Percentiles rank a stretch among this genome's conserved stretches.
phyloP scores from a whole-genome alignment of 805 yeast genomes.

The Candida quercuum region DNA sequence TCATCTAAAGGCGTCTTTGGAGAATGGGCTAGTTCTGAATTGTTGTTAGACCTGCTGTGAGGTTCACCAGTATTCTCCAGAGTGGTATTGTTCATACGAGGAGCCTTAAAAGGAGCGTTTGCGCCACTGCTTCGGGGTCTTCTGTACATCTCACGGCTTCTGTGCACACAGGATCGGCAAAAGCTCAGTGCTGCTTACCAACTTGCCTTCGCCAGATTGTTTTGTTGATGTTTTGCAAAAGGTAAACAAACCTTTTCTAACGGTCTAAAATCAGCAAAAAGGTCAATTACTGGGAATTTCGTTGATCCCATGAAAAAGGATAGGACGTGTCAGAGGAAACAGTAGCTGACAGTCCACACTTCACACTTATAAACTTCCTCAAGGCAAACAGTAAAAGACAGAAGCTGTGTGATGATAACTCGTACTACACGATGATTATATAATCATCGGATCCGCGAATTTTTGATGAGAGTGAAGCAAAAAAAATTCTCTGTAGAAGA shows the following conservation, averaged over 20 bases:
- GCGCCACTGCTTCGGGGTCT: constrained; percentile 7
- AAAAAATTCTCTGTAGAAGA: too few relatives aligned
- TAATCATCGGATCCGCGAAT: too few relatives aligned
- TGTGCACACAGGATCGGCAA: too few relatives aligned
- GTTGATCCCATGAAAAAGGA: neutral
- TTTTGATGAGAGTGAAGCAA: too few relatives aligned
- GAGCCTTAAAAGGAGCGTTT: constrained; percentile 12
- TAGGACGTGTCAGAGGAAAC: neutral
- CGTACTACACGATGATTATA: too few relatives aligned
- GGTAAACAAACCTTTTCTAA: constrained; percentile 1
- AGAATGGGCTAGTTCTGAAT: too few relatives aligned
- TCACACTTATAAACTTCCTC: too few relatives aligned
- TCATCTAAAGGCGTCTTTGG: too few relatives aligned
- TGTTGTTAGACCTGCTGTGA: neutral
- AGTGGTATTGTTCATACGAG: constrained; percentile 10
- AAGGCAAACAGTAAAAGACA: too few relatives aligned
- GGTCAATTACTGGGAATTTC: too few relatives aligned
- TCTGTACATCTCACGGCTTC: constrained; percentile 12
- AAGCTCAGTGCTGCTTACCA: neutral
- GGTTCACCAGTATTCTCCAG: neutral
- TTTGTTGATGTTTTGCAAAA: neutral
- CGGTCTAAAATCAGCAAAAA: too few relatives aligned
- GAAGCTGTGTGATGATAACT: too few relatives aligned
- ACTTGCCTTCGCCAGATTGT: neutral
- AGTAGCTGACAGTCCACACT: neutral